A percentile compares a stretch with the other conserved stretches of the same genome.
Evolutionary conservation across 2,329 filamentous ascomycete species (phyloP).

Genomic region (Verticillium zaregamsianum): DNA sequence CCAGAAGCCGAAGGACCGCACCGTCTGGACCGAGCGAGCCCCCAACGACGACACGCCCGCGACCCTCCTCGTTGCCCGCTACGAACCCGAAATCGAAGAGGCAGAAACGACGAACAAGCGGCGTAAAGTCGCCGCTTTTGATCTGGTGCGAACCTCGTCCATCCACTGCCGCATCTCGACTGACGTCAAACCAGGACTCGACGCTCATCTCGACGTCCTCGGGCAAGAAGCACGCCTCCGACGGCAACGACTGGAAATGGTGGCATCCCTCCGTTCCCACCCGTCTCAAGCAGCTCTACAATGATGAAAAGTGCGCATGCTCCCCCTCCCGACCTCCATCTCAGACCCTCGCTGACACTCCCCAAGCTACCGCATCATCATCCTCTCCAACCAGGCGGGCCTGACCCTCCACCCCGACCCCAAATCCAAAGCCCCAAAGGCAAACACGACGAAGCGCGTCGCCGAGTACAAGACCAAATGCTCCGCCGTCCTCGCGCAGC

Average conservation of each 20-base stretch:
- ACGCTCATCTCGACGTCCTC: slow-evolving; percentile 79
- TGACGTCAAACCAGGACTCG: slow-evolving; percentile 59
- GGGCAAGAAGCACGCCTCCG: slow-evolving; percentile 71
- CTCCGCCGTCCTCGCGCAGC: slow-evolving; percentile 60
- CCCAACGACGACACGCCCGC: slow-evolving; percentile 40
- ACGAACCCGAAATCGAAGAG: slow-evolving; percentile 41
- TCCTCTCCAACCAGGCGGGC: slow-evolving; percentile 87
- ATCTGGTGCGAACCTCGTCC: slow-evolving; percentile 45
- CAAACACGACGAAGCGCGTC: slow-evolving; percentile 55
- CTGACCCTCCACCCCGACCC: slow-evolving; percentile 69
- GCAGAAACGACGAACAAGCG: slow-evolving; percentile 28
- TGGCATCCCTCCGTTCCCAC: slow-evolving; percentile 71
- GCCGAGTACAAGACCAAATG: slow-evolving; percentile 81
- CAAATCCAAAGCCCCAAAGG: slow-evolving; percentile 64
- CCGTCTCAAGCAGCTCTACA: slow-evolving; percentile 61
- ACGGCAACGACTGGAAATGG: slow-evolving; percentile 87
- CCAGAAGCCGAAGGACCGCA: slow-evolving; percentile 74
- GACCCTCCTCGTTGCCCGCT: slow-evolving; percentile 72
- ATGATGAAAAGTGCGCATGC: slow-evolving; percentile 56
- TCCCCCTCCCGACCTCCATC: background rate
- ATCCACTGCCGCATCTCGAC: background rate
- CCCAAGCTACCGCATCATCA: slow-evolving; percentile 65
- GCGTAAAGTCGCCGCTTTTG: slow-evolving; percentile 67
- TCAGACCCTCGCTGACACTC: background rate
- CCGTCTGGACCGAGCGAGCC: slow-evolving; percentile 67